Conservation (phyloP, 257 asterid genomes). For the Primulina huaijiensis region DNA sequence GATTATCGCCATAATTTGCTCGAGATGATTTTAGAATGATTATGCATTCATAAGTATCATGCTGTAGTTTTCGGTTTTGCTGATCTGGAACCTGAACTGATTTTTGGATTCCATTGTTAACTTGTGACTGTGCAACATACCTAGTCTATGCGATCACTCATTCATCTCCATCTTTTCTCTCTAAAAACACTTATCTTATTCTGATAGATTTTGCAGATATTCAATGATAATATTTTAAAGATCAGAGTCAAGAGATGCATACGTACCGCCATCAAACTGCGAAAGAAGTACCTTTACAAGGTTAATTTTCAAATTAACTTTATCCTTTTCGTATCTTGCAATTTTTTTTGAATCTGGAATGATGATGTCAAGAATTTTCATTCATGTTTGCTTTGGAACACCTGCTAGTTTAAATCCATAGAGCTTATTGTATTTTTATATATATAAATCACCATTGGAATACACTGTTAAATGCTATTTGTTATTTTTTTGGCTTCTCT, state of each 20-base stretch:
- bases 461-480: too few relatives aligned
- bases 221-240: conserved; percentile 77
- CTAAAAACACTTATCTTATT: conserved; percentile 14
- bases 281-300: conserved; percentile 86
- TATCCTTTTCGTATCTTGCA: conserved; percentile 18
- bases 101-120: background rate
- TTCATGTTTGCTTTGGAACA: background rate
- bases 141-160: conserved; percentile 19
- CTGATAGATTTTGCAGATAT: conserved; percentile 56
- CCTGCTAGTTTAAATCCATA: conserved; percentile 3
- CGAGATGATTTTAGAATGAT: background rate
- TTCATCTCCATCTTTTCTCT: conserved; percentile 16
- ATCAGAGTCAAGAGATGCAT: conserved; percentile 86
- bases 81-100: too few relatives aligned
- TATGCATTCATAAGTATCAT: background rate
- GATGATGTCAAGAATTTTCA: background rate
- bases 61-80: background rate
- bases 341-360: background rate
- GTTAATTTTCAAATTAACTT: conserved; percentile 34
- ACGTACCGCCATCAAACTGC: conserved; percentile 83
- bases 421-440: background rate
- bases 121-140: conserved; percentile 8
- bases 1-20: background rate
- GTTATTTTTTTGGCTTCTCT: too few relatives aligned
- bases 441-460: too few relatives aligned